Evolutionary conservation across 345 rosid species (phyloP), one percentile per base, ranked within the genome.

Genomic region (Boechera divaricarpa): DNA sequence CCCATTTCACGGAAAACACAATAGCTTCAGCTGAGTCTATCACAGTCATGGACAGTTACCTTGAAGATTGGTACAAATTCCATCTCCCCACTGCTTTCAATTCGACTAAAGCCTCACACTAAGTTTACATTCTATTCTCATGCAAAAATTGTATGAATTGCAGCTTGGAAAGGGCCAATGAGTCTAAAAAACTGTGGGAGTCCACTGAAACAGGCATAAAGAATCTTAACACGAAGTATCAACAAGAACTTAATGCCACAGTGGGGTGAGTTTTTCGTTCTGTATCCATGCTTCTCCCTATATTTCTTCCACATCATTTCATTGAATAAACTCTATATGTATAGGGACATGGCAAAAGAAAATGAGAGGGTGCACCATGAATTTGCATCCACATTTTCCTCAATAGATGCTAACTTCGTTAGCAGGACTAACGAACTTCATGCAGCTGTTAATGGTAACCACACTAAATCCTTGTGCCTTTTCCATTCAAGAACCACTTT

Each of bases 1-100:
- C 47, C 6, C 70, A 75, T 54, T 94, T 85, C 84, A 69, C 82
- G 44, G 88, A 85, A 73, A 88, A 89, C 64, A 85, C 90, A 36
- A 85, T 90, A 75, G 85, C 87, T 16, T 81, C 82, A 3, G 91
- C 90, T 38, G 90, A 87, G 86, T 79, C 87, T 76, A 79, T 75
- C 62, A 73, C 79, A 45, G 57, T 85, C 52, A 85, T 87, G 84
- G 91, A 86, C 65, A 81, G 70, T 79, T 71, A 75, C 77, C 83
- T 90, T 58, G 84, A 87, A 29, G 87, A 90, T 56, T 88, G 95
- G 98, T 92, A 84, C 32, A 54, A 16, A 35, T 15, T n/a, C 36
- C 13, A 49, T 56, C 21, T 58, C 21, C 31, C 10, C n/a, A 55
- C 6, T 59, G 35, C 58, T 82, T 65, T 69, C 0, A 2, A 11